phyloP scores from a whole-genome alignment of 106 monocot species.

The Agapanthus africanus region DNA sequence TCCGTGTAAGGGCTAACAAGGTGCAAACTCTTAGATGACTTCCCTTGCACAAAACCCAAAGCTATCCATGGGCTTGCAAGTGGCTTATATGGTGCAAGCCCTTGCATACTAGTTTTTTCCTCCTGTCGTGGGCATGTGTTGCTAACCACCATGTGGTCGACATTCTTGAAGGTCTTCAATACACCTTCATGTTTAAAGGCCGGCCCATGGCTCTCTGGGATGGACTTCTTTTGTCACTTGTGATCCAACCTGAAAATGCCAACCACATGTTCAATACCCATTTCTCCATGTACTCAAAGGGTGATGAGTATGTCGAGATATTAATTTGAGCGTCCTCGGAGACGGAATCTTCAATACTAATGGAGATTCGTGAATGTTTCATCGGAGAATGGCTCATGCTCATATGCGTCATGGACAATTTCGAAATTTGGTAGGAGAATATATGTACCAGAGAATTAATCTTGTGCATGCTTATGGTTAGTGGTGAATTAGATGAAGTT shows the following conservation, averaged over 20 bases:
- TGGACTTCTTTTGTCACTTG: neutral
- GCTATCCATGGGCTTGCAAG: too few relatives aligned
- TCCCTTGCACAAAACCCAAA: too few relatives aligned
- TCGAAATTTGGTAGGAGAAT: conserved; percentile 8
- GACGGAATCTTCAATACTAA: too few relatives aligned
- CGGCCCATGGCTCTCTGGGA: neutral
- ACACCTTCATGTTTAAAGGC: neutral
- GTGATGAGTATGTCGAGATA: conserved; percentile 29
- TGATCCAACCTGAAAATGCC: neutral
- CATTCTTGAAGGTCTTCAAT: too few relatives aligned
- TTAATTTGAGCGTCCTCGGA: conserved; percentile 45
- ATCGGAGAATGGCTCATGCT: conserved; percentile 16
- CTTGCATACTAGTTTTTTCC: too few relatives aligned
- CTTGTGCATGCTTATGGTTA: neutral
- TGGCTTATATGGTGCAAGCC: too few relatives aligned
- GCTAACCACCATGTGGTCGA: neutral
- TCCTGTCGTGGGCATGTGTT: neutral
- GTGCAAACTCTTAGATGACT: too few relatives aligned
- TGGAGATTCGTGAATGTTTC: conserved; percentile 29
- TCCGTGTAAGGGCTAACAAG: too few relatives aligned
- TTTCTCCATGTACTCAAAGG: conserved; percentile 45
- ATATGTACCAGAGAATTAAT: conserved; percentile 1
- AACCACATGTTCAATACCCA: neutral
- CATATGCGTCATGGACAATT: conserved; percentile 1
- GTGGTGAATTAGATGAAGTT: too few relatives aligned